Evolutionary conservation across 306 rosid genomes (phyloP), one percentile per base, ranked within the genome.

Genomic region (Pachyrhizus erosus): DNA sequence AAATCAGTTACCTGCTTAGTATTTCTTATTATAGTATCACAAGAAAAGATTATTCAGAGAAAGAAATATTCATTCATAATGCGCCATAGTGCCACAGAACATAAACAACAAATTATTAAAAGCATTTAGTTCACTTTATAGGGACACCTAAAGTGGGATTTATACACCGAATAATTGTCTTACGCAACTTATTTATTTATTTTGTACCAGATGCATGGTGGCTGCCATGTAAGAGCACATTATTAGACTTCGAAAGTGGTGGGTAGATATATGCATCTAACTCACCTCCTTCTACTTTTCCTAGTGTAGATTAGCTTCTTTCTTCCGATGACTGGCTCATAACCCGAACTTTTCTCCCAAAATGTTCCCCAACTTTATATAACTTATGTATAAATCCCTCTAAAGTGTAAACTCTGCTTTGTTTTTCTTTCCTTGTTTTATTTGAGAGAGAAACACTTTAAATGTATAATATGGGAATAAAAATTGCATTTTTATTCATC

Each of bases 161-260:
- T 71, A 31, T 57, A 29, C 61, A 66, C 29, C 26, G 18, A 76
- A 77, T 61, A 77, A n/a, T n/a, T n/a, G 52, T 45, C 40, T 43
- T 49, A 26, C 31, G 39, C 54, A 21, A 21, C 14, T 37, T 51
- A 1, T 20, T 58, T 42, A 20, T 60, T 24, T 26, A 9, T 55
- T 64, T 45, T 60, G 27, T 42, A 57, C 0, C 2, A 37, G 39
- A 24, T 54, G 69, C 27, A 52, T 83, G 85, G 89, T 88, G 89
- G 86, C 78, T 71, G 90, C 91, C 91, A 75, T 68, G 88, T 89
- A 82, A 87, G 87, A 89, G 58, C 79, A 77, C 91, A 85, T 49
- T 78, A 87, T 58, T 24, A 49, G 58, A 40, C 7, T 27, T 9
- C 9, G 24, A 73, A 60, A 84, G 83, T 48, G 80, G 87, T 68